phyloP scores from a whole-genome alignment of 2,329 filamentous ascomycete species.

The Microcyclosporella mali region DNA sequence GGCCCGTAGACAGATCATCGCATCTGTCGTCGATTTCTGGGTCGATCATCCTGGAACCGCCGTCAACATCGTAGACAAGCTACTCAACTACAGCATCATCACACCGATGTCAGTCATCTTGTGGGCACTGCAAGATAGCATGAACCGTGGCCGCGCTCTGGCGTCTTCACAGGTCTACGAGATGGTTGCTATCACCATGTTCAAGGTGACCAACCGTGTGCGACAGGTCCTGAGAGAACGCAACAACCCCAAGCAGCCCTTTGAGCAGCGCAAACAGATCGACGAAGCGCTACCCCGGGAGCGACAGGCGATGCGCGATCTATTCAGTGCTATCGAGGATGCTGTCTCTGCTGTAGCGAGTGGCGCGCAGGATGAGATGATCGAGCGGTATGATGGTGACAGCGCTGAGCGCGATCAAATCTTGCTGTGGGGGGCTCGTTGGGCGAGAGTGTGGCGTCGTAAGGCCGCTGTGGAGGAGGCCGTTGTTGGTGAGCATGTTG shows the following conservation, averaged over 20 bases:
- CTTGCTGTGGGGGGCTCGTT: conserved; percentile 74
- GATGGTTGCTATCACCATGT: conserved; percentile 79
- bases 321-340: conserved; percentile 78
- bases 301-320: conserved; percentile 64
- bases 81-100: conserved; percentile 94
- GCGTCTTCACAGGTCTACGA: conserved; percentile 76
- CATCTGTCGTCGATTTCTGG: conserved; percentile 90
- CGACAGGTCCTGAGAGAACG: conserved; percentile 68
- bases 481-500: conserved; percentile 52
- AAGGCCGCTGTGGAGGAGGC: conserved; percentile 82
- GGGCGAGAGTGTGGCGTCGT: conserved; percentile 77
- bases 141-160: conserved; percentile 51
- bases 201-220: conserved; percentile 82
- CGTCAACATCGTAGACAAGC: conserved; percentile 88
- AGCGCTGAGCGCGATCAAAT: conserved; percentile 59
- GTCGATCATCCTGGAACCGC: conserved; percentile 84
- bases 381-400: conserved; percentile 59
- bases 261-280: conserved; percentile 54
- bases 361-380: conserved; percentile 67
- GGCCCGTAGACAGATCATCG: conserved; percentile 81
- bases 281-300: conserved; percentile 65
- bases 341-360: conserved; percentile 64
- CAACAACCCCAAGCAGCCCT: conserved; percentile 50
- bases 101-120: conserved; percentile 78
- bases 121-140: conserved; percentile 71